A percentile compares a stretch with the other conserved stretches of the same genome.
Conservation (phyloP, 2,329 filamentous ascomycete species). For the Westerdykella sp. region DNA sequence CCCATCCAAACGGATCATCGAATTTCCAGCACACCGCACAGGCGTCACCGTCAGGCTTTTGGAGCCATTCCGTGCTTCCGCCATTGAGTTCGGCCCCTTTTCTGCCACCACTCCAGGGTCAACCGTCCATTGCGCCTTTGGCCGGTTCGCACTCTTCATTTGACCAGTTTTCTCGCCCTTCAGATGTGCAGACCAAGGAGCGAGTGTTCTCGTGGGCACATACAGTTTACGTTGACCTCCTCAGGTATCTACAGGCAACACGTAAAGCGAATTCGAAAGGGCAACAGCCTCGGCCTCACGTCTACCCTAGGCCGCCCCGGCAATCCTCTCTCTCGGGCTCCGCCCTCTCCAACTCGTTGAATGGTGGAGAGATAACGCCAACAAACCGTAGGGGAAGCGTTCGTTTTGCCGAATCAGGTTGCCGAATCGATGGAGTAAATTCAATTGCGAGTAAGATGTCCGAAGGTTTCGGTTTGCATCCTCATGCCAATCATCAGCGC, state of each 20-base stretch:
- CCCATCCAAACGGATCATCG: neutral
- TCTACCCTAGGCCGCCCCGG: slow-evolving; percentile 57
- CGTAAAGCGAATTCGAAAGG: slow-evolving; percentile 36
- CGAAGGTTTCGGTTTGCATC: neutral
- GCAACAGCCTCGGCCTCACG: slow-evolving; percentile 48
- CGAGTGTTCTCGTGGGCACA: slow-evolving; percentile 43
- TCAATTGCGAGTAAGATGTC: slow-evolving; percentile 4
- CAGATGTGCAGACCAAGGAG: slow-evolving; percentile 40
- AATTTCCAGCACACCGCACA: too few relatives aligned
- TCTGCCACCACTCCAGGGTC: too few relatives aligned
- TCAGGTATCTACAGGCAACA: slow-evolving; percentile 44
- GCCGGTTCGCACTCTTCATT: too few relatives aligned
- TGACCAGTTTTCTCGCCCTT: neutral
- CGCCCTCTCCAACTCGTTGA: slow-evolving; percentile 40
- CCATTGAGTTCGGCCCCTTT: too few relatives aligned
- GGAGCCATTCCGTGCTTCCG: too few relatives aligned
- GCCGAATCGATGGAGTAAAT: slow-evolving; percentile 15
- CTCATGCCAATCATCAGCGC: neutral
- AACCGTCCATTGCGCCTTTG: too few relatives aligned
- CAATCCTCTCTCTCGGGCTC: slow-evolving; percentile 43
- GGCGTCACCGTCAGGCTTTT: too few relatives aligned
- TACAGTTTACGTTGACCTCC: slow-evolving; percentile 45
- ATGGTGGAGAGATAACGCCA: neutral
- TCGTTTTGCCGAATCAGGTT: too few relatives aligned
- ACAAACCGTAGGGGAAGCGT: too few relatives aligned